Conservation (phyloP, 2,329 filamentous ascomycete species). For the Colletotrichum sidae region DNA sequence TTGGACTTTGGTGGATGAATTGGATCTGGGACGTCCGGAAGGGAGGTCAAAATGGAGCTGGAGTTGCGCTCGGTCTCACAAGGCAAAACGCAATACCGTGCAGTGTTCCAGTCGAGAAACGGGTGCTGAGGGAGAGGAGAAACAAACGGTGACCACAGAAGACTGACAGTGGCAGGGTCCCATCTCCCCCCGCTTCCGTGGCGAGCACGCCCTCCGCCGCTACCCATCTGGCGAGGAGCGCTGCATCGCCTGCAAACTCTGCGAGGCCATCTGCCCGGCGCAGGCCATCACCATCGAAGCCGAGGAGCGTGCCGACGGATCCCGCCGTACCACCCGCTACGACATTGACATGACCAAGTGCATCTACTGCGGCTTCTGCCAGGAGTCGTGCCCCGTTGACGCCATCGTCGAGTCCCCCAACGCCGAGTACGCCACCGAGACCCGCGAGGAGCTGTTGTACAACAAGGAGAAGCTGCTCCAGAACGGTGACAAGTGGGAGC, state of each 20-base stretch:
- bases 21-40: neutral
- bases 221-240: conserved; percentile 98
- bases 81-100: too few relatives aligned
- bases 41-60: neutral
- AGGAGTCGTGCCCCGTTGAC: conserved; percentile 98
- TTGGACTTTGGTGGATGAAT: neutral
- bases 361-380: conserved; percentile 99
- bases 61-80: too few relatives aligned
- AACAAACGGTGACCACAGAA: neutral
- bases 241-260: conserved; percentile 99
- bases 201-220: conserved; percentile 94
- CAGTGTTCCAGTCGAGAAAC: too few relatives aligned
- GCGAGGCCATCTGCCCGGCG: conserved; percentile 97
- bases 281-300: conserved; percentile 99
- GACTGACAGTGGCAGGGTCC: conserved; percentile 70
- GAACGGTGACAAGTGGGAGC: conserved; percentile 98
- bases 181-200: conserved; percentile 97
- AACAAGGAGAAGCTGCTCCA: conserved; percentile 95
- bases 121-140: neutral
- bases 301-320: conserved; percentile 96
- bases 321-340: conserved; percentile 94
- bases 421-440: conserved; percentile 73
- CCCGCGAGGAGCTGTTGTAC: conserved; percentile 93
- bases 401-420: conserved; percentile 79
- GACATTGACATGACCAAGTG: conserved; percentile 99